Evolutionary conservation across 768 basidiomycete genomes (phyloP), one percentile per base, ranked within the genome.

Genomic region (Gelatoporia subvermispora): DNA sequence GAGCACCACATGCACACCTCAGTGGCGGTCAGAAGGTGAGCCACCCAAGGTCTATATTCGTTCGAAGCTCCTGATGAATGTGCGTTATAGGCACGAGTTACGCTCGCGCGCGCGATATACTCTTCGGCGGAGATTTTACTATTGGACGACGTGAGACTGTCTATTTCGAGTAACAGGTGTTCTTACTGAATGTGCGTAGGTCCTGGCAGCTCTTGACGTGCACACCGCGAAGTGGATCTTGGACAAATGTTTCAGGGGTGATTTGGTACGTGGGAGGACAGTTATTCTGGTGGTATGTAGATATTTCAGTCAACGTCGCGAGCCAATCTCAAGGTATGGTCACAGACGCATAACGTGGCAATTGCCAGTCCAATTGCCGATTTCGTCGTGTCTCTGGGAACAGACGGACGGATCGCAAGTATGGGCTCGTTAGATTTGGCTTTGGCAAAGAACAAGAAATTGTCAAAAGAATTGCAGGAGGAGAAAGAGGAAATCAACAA

Each of bases 61-160:
- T n/a, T n/a, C n/a, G n/a, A 20, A 18, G 9, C 9, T 41, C 9
- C 10, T 7, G 23, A 4, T 38, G 28, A 4, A 16, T 47, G 35
- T 16, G 11, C 8, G 5, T 9, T 17, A 7, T 7, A 8, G 25
- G 11, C 7, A 17, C 24, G 10, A 35, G 35, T 9, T 9, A 35
- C n/a, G 35, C n/a, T n/a, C n/a, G 35, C n/a, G n/a, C 35, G 9
- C n/a, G n/a, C 35, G 35, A 8, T 4, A 39, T 1, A 1, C 61
- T 78, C 77, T 1, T 62, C 63, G 8, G 81, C 87, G 0, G 63
- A 77, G 16, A 78, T 83, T 22, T 58, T 92, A 11, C 63, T 92
- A 10, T 65, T 90, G 37, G 88, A 92, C 56, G 88, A 90, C 56
- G 78, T 88, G 34, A 50, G 60, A 20, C 11, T 28, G 8, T 18